Evolutionary conservation across 2,329 filamentous ascomycete species (phyloP).

Genomic region (Fusarium udum): DNA sequence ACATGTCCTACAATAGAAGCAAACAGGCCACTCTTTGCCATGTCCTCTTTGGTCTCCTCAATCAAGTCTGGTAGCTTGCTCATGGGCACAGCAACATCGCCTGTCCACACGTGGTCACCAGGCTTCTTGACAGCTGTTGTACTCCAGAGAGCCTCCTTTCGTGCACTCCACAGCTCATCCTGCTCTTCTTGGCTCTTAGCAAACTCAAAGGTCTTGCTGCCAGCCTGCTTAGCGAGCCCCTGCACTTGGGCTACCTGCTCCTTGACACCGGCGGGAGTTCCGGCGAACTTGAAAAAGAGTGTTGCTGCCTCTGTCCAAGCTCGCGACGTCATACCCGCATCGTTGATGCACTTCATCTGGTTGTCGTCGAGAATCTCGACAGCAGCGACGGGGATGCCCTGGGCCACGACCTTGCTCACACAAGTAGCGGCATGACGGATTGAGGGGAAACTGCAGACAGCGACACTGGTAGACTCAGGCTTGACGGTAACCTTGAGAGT

Average conservation of each 20-base stretch:
- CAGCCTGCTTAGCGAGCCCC: constrained; percentile 67
- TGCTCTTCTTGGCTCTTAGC: constrained; percentile 75
- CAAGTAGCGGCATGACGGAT: constrained; percentile 80
- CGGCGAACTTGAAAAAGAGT: constrained; percentile 85
- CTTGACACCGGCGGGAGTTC: constrained; percentile 75
- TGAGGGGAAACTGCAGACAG: constrained; percentile 68
- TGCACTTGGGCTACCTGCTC: constrained; percentile 79
- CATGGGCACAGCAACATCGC: constrained; percentile 86
- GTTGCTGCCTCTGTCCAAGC: constrained; percentile 78
- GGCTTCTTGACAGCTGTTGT: constrained; percentile 73
- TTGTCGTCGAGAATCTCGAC: constrained; percentile 92
- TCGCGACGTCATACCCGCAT: constrained; percentile 71
- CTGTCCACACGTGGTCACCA: constrained; percentile 83
- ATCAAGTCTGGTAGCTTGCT: constrained; percentile 78
- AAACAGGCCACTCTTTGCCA: constrained; percentile 55
- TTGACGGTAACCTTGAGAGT: constrained; percentile 86
- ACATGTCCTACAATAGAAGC: constrained; percentile 74
- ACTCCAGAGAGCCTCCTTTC: constrained; percentile 86
- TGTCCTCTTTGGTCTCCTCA: constrained; percentile 70
- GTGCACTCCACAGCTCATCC: constrained; percentile 81
- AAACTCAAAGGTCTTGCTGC: constrained; percentile 79
- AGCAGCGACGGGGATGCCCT: constrained; percentile 87
- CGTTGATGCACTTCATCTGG: constrained; percentile 79
- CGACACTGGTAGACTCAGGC: constrained; percentile 82
- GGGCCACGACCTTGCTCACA: constrained; percentile 80